Conservation (phyloP, 1,284 basidiomycete genomes). For the Malassezia arunalokei region DNA sequence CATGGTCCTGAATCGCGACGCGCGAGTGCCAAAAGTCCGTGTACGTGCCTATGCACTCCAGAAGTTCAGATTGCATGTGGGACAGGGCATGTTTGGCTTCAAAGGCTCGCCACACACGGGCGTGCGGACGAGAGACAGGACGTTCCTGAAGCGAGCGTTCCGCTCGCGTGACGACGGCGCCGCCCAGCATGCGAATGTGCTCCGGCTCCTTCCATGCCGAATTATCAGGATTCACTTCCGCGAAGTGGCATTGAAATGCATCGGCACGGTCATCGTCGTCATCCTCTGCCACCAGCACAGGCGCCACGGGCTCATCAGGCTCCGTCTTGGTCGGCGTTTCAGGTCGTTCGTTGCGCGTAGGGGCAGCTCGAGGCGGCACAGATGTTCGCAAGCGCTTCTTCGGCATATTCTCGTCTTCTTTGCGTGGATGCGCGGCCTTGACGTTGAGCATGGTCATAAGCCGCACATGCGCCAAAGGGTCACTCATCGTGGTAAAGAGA, state of each 20-base stretch:
- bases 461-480: slow-evolving; percentile 41
- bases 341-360: neutral
- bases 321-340: neutral
- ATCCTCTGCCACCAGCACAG: neutral
- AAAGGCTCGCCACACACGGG: slow-evolving; percentile 10
- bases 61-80: slow-evolving; percentile 20
- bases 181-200: slow-evolving; percentile 14
- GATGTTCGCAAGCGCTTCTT: neutral
- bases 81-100: slow-evolving; percentile 1
- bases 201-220: slow-evolving; percentile 17
- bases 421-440: slow-evolving; percentile 53
- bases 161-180: slow-evolving; percentile 1
- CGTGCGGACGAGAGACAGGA: slow-evolving; percentile 4
- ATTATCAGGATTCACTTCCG: slow-evolving; percentile 16
- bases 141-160: neutral
- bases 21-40: slow-evolving; percentile 30
- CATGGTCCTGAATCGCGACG: slow-evolving; percentile 18
- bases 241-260: slow-evolving; percentile 27
- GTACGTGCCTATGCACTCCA: slow-evolving; percentile 24
- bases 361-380: neutral
- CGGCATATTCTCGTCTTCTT: slow-evolving; percentile 2
- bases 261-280: slow-evolving; percentile 20
- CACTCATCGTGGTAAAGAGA: slow-evolving; percentile 1
- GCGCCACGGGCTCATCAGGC: neutral
- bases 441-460: slow-evolving; percentile 89